Base-by-base conservation (phyloP, 116 monocot species). In the Zostera marina region DNA sequence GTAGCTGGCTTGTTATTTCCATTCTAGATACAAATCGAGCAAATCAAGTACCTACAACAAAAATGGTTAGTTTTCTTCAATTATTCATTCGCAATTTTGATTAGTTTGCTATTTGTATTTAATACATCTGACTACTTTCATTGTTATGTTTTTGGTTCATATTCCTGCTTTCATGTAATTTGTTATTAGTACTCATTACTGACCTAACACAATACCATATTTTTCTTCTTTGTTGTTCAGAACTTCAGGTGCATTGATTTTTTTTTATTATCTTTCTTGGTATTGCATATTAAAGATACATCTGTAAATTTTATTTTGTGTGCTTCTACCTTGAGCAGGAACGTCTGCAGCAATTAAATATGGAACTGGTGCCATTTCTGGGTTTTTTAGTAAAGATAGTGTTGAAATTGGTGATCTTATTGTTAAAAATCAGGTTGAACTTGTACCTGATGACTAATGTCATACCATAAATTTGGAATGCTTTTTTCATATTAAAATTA, bases 281-380 rank as follows among this genome's bases (percentile, higher is more conserved):
- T 42, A 4, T 11, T 60, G 15, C 20, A 49, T 16, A 13, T 51
- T 38, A 5, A 38, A 15, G 7, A 56, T 32, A 41, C 16, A 41
- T 56, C 40, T 15, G 21, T 5, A 44, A 40, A 1, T 8, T 43
- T 41, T 43, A 25, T 54, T 26, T 41, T 56, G 24, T 43, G 4
- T 32, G 32, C 0, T 32, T 32, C 32, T 51, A 21, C 42, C 12
- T 20, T 72, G 60, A 45, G 44, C 62, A 94, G 94, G 94, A 17
- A 84, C 73, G 64, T 59, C 84, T 77, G 88, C 94, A 46, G 72
- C 60, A 41, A 94, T 94, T 69, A 81, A 65, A 19, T 94, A 88
- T 72, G 94, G 94, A 11, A 85, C 88, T 47, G 88, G 88, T 56
- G 63, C 84, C 17, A 72, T 94, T 58, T 58, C 94, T 54, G 94